A percentile compares a stretch with the other conserved stretches of the same genome.
These are phyloP conservation scores for Ramalina intermedia DNA, from an alignment of 495 filamentous ascomycete genomes.

Conservation along the genomic window DNA sequence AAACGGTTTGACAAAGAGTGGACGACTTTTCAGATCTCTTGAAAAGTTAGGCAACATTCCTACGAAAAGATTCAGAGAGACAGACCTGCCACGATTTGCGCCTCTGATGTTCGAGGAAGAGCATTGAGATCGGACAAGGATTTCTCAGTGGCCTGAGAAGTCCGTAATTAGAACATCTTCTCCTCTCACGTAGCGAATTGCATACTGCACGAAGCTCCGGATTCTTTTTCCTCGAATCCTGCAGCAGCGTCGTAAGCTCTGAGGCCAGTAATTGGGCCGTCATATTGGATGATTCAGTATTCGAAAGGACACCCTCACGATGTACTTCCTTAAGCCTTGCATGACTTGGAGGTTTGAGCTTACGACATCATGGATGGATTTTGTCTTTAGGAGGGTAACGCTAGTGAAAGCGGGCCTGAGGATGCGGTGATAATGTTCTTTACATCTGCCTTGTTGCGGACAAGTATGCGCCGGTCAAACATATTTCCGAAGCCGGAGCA, in stretches of 20 bases:
- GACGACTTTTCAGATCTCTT: slow-evolving; percentile 66
- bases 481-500: too few species aligned
- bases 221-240: slow-evolving; percentile 90
- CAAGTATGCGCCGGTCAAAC: too few species aligned
- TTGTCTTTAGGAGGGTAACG: too few species aligned
- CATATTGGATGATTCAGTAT: slow-evolving; percentile 41
- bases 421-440: too few species aligned
- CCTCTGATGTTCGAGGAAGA: slow-evolving; percentile 60
- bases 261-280: slow-evolving; percentile 79
- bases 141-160: slow-evolving; percentile 74
- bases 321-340: too few species aligned
- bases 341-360: too few species aligned
- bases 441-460: too few species aligned
- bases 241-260: slow-evolving; percentile 83
- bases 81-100: slow-evolving; percentile 72
- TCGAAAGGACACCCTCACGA: too few species aligned
- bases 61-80: background rate
- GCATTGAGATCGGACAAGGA: slow-evolving; percentile 80
- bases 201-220: slow-evolving; percentile 70
- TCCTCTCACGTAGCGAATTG: slow-evolving; percentile 1
- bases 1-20: slow-evolving; percentile 81
- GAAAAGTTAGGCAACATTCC: slow-evolving; percentile 14
- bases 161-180: background rate
- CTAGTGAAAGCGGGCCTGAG: too few species aligned
- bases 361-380: too few species aligned